Evolutionary conservation across 2,329 filamentous ascomycete genomes (phyloP), one percentile per base, ranked within the genome.

Genomic region (Hypocreales sp.): DNA sequence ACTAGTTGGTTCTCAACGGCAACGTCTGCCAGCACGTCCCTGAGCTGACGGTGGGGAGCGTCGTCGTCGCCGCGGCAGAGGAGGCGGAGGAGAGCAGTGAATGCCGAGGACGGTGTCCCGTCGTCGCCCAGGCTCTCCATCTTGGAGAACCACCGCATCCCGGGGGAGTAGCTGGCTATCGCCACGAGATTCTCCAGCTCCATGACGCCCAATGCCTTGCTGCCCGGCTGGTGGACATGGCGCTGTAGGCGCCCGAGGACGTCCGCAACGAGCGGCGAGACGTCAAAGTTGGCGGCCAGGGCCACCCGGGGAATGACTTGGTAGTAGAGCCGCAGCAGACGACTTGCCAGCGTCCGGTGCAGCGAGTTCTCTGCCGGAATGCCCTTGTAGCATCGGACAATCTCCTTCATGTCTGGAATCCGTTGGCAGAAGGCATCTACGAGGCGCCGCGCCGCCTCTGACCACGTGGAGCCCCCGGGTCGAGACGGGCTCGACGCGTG

Each of bases 111-210:
- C 6, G 37, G 32, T 7, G 35, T 35, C 12, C n/a, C n/a, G n/a
- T 41, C 40, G 21, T 69, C 56, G 2, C 51, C 46, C n/a, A 79
- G 57, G 1, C 63, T 63, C 36, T 78, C 69, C 32, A 58, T 67
- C 43, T 80, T 86, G 35, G 79, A 67, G 58, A 90, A 94, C 87
- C 87, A 95, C 35, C 79, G 73, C 74, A 93, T 90, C 5, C 76
- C 75, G 1, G 80, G 73, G 4, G 84, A 92, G 40, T 76, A 72
- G 35, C 73, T 70, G 4, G 86, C 83, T 45, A 94, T 80, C 17
- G 73, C 67, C 12, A 93, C 69, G 12, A 92, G 60, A 46, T 87
- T 80, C 46, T 84, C 76, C 16, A 94, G 58, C 50, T 92, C 81
- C 41, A 86, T 68, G 8, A 79, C 49, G 14, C 70, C 60, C 25